Percentiles rank a stretch among this genome's conserved stretches.
Conservation (phyloP, 257 asterid genomes). For the Ehretia macrophylla region DNA sequence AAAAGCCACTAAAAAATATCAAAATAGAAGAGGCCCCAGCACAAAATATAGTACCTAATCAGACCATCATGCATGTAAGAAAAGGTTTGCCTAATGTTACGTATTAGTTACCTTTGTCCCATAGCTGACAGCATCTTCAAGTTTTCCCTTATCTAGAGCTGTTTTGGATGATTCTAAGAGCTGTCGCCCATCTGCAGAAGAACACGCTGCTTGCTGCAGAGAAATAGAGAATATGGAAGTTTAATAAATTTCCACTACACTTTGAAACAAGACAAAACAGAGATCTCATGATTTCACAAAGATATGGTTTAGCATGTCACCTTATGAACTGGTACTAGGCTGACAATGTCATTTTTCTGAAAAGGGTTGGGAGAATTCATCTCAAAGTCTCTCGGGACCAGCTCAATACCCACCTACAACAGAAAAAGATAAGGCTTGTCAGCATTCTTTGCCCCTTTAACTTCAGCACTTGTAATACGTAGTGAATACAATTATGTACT, state of each 20-base stretch:
- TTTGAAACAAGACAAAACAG: conserved; percentile 2
- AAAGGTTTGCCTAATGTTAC: background rate
- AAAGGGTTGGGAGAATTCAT: conserved; percentile 73
- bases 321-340: conserved; percentile 94
- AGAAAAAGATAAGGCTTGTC: conserved; percentile 9
- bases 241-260: conserved; percentile 3
- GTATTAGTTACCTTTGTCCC: conserved; percentile 14
- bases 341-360: conserved; percentile 66
- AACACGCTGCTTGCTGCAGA: conserved; percentile 92
- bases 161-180: conserved; percentile 50
- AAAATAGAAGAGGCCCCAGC: background rate
- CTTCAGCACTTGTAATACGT: background rate
- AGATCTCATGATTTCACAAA: conserved; percentile 3
- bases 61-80: background rate
- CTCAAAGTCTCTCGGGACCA: conserved; percentile 83
- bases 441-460: background rate
- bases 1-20: no score
- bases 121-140: conserved; percentile 10
- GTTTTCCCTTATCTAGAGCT: conserved; percentile 12
- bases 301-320: conserved; percentile 28
- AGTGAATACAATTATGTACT: no score
- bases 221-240: conserved; percentile 14
- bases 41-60: background rate
- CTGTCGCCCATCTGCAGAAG: conserved; percentile 95
- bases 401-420: conserved; percentile 82